Base-by-base conservation (phyloP, 2,329 filamentous ascomycete species). In the Ophidiomyces ophidiicola region DNA sequence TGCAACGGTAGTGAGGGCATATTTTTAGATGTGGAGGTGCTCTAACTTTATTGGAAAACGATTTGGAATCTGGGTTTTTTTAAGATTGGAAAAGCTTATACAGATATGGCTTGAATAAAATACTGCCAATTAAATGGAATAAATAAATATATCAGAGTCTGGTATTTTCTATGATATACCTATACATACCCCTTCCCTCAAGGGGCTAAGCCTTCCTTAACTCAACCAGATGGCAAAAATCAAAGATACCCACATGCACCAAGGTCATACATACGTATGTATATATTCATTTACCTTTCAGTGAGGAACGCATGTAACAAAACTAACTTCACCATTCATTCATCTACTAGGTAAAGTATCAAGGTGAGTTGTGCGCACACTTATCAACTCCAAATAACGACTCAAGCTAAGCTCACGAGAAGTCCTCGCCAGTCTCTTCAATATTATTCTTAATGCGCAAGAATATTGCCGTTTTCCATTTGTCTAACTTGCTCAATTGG, bases 381-480 rank as follows among this genome's bases (percentile, higher is more conserved):
- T 6, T n/a, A 11, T 6, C 11, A 14, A 5, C 12, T 31, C 18
- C 5, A 23, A 37, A 14, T 10, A 20, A 24, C 11, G 11, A 14
- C 10, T 24, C 18, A 12, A 24, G 18, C 29, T 29, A 20, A 34
- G 19, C 32, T 56, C 62, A 82, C 46, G 78, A 78, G 53, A 81
- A 82, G 53, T 82, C 78, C 48, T 81, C 78, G 28, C 68, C 74
- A 47, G 70, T 67, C 55, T 76, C 71, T 63, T 88, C 80, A 52
- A 94, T 92, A 39, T 70, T 70, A 53, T 79, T 78, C 78, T 94
- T 94, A 53, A 94, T 72, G 50, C 78, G 74, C 54, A 93, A 66
- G 46, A 94, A 62, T 42, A 94, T 67, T 21, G 80, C 83, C 36
- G 83, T 94, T 80, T 94, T 94, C 88, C 88, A 96, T 68, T 88